Evolutionary conservation across 768 basidiomycete species (phyloP).

Genomic region (Cystoderma amianthinum): DNA sequence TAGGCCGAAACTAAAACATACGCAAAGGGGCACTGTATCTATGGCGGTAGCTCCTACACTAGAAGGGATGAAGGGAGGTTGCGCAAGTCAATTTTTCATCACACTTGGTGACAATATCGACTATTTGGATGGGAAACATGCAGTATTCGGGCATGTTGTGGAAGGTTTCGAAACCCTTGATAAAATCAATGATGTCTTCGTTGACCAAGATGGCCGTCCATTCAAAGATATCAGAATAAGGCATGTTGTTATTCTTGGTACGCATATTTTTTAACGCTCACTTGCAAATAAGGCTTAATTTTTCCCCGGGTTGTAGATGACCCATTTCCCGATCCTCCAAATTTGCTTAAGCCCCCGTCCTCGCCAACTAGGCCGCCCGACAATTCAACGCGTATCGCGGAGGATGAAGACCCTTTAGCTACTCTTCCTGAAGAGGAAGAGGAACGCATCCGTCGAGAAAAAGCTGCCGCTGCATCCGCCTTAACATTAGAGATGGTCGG

Average conservation of each 20-base stretch:
- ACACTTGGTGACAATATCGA: slow-evolving; percentile 88
- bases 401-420: slow-evolving; percentile 87
- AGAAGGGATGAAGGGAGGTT: slow-evolving; percentile 58
- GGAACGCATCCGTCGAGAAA: slow-evolving; percentile 74
- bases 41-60: slow-evolving; percentile 93
- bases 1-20: slow-evolving; percentile 77
- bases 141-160: slow-evolving; percentile 93
- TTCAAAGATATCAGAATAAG: slow-evolving; percentile 92
- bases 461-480: slow-evolving; percentile 88
- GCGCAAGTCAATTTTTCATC: slow-evolving; percentile 95
- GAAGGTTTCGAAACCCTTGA: slow-evolving; percentile 90
- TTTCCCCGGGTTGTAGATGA: slow-evolving; percentile 59
- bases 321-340: slow-evolving; percentile 85
- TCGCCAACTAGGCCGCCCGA: slow-evolving; percentile 82
- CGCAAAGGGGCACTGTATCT: slow-evolving; percentile 80
- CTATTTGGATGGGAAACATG: slow-evolving; percentile 89
- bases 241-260: slow-evolving; percentile 94
- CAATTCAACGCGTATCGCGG: slow-evolving; percentile 83
- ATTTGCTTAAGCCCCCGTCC: slow-evolving; percentile 62
- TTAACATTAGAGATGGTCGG: slow-evolving; percentile 99
- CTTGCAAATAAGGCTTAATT: slow-evolving; percentile 4
- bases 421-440: slow-evolving; percentile 82
- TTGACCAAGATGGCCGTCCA: slow-evolving; percentile 84
- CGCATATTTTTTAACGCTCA: slow-evolving; percentile 6
- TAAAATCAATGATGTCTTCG: slow-evolving; percentile 87